A percentile compares a stretch with the other conserved stretches of the same genome.
Conservation (phyloP, 2,329 filamentous ascomycete genomes). For the Dothideomycetes sp. region DNA sequence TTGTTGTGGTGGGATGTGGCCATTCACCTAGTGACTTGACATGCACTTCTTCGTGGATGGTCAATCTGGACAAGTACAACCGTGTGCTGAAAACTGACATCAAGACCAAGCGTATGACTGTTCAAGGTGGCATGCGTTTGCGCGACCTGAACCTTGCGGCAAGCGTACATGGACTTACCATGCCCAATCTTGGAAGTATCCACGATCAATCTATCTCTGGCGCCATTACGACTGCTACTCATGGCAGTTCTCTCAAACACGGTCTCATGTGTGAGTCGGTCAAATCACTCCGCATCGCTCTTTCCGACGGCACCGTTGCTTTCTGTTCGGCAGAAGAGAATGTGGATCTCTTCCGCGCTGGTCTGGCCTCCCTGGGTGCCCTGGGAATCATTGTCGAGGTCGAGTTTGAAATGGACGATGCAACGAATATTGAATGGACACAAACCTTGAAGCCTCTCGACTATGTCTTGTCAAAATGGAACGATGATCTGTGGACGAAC, state of each 20-base stretch:
- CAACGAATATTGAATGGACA: slow-evolving; percentile 77
- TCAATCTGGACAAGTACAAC: slow-evolving; percentile 82
- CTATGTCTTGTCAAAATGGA: slow-evolving; percentile 63
- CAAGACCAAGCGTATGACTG: slow-evolving; percentile 57
- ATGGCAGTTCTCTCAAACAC: slow-evolving; percentile 77
- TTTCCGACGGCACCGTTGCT: slow-evolving; percentile 68
- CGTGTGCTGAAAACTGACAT: slow-evolving; percentile 61
- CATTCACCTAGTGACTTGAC: slow-evolving; percentile 91
- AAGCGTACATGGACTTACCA: slow-evolving; percentile 65
- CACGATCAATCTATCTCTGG: slow-evolving; percentile 89
- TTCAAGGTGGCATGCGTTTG: slow-evolving; percentile 84
- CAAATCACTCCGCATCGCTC: slow-evolving; percentile 64
- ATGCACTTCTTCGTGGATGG: slow-evolving; percentile 86
- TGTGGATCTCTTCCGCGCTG: slow-evolving; percentile 75
- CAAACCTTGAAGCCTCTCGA: slow-evolving; percentile 67
- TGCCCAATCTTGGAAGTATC: slow-evolving; percentile 91
- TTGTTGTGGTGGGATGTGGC: slow-evolving; percentile 80
- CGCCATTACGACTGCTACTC: slow-evolving; percentile 85
- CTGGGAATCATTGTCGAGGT: slow-evolving; percentile 87
- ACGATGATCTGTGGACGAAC: slow-evolving; percentile 65
- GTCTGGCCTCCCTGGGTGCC: slow-evolving; percentile 77
- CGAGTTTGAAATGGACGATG: slow-evolving; percentile 69
- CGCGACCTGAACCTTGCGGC: slow-evolving; percentile 64
- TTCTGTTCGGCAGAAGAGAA: slow-evolving; percentile 60
- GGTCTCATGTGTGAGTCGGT: slow-evolving; percentile 77